phyloP scores from a whole-genome alignment of 805 yeast species.

The Wickerhamiella australiensis region DNA sequence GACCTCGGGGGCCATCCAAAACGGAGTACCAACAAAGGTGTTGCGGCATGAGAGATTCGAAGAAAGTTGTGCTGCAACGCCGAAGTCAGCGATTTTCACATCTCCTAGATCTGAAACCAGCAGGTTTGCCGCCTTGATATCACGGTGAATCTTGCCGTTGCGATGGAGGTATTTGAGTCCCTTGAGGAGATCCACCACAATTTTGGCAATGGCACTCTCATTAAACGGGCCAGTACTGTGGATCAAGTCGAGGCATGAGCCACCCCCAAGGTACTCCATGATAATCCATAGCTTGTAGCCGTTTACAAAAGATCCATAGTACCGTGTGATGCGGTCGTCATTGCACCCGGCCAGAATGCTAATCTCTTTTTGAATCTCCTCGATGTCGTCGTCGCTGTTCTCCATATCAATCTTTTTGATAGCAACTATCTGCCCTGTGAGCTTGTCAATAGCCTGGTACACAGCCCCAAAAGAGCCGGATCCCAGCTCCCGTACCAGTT shows the following conservation, averaged over 20 bases:
- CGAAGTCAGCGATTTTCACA: slow-evolving; percentile 89
- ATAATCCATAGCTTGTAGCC: slow-evolving; percentile 65
- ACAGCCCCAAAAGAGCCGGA: slow-evolving; percentile 73
- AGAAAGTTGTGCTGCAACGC: slow-evolving; percentile 74
- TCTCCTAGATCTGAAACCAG: slow-evolving; percentile 55
- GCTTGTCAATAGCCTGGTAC: slow-evolving; percentile 45
- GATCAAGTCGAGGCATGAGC: slow-evolving; percentile 55
- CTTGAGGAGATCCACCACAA: slow-evolving; percentile 42
- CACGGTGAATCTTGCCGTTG: slow-evolving; percentile 74
- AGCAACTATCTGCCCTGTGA: slow-evolving; percentile 29
- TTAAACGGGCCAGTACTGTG: slow-evolving; percentile 39
- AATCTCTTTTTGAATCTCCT: slow-evolving; percentile 64
- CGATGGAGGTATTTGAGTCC: slow-evolving; percentile 58
- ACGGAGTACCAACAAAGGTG: slow-evolving; percentile 41
- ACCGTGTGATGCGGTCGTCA: slow-evolving; percentile 49
- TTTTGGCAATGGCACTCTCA: slow-evolving; percentile 42
- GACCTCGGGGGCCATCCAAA: slow-evolving; percentile 99
- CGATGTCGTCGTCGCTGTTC: slow-evolving; percentile 49
- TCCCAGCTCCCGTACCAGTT: slow-evolving; percentile 46
- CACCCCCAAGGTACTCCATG: slow-evolving; percentile 74
- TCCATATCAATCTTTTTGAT: slow-evolving; percentile 50
- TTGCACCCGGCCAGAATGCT: slow-evolving; percentile 55
- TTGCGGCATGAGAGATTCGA: slow-evolving; percentile 41
- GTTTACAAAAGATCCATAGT: slow-evolving; percentile 58
- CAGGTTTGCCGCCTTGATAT: slow-evolving; percentile 87